A percentile compares a stretch with the other conserved stretches of the same genome.
These are phyloP conservation scores for Apiospora hydei DNA, from an alignment of 2,329 filamentous ascomycete genomes.

Conservation along the genomic window DNA sequence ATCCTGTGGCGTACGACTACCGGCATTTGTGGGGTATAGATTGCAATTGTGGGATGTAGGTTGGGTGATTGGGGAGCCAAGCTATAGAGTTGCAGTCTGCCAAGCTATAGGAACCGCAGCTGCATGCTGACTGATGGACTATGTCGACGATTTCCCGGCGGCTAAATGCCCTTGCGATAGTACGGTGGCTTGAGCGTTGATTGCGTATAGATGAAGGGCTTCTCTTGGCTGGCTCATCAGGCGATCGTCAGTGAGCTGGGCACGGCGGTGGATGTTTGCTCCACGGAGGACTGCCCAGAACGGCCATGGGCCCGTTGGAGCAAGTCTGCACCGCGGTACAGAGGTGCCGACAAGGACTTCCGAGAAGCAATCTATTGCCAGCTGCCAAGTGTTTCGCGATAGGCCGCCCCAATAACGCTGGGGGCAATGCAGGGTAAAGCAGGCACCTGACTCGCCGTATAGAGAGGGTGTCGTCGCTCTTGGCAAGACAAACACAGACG, in stretches of 20 bases:
- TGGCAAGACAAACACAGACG: not conserved
- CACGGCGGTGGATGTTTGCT: not conserved
- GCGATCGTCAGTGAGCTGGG: not conserved
- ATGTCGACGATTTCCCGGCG: constrained; percentile 3
- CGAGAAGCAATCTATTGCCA: constrained; percentile 5
- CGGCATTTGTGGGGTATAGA: constrained; percentile 25
- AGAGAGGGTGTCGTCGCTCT: constrained; percentile 2
- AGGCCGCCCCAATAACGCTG: not conserved
- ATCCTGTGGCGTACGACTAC: constrained; percentile 17
- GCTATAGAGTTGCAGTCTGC: not conserved
- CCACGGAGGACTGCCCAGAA: not conserved
- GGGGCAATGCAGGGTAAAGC: not conserved
- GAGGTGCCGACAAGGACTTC: not conserved
- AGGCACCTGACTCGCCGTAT: not conserved
- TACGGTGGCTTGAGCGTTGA: not conserved
- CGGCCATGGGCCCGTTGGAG: not conserved
- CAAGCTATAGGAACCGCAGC: constrained; percentile 7
- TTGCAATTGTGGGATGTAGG: not conserved
- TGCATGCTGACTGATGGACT: not conserved
- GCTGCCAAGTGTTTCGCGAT: constrained; percentile 14
- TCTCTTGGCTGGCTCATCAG: not conserved
- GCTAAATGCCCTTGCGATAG: not conserved
- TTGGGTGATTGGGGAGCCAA: constrained; percentile 11
- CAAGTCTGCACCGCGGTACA: not conserved
- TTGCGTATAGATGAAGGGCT: not conserved